Evolutionary conservation across 495 filamentous ascomycete genomes (phyloP), one percentile per base, ranked within the genome.

Genomic region (Diplogelasinospora grovesii): DNA sequence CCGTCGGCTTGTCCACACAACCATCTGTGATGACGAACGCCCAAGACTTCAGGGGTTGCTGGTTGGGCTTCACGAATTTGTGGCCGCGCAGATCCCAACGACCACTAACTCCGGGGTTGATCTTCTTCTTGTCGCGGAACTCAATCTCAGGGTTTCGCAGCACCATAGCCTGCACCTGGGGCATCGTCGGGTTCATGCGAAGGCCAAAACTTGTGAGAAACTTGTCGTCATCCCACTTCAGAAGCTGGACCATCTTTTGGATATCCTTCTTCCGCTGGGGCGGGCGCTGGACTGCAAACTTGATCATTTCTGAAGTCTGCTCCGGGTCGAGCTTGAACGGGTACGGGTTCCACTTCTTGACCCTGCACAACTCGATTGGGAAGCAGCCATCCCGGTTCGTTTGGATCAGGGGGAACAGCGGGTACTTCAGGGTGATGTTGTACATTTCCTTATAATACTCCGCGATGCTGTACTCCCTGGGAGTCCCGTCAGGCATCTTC

Each of bases 31-130:
- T 48, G 22, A 64, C 36, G 9, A 96, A 62, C 20, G 76, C 82
- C 89, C 90, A 98, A 8, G 68, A 68, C 28, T 68, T 67, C 8
- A 97, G 69, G 1, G 72, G 66, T 6, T 53, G 40, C 3, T 59
- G 47, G 59, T 93, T 86, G 0, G 74, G 53, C 27, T 56, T 49
- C 2, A 81, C 53, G 52, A 96, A 96, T 43, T 82, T 85, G 54
- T 81, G 82, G 22, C 79, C 80, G 11, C 83, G 78, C 15, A 96
- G 72, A 58, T 92, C 85, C 92, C 92, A 98, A 8, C 85, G 81
- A 16, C 89, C 92, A 14, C 56, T 57, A 8, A 57, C 69, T 1
- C 66, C 61, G 1, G 84, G 83, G 43, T 78, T 74, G 23, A 61
- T 43, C 5, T 23, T 37, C 21, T 69, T 72, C 13, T 60, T 50